Base-by-base conservation (phyloP, 495 filamentous ascomycete species). In the Daldinia decipiens region DNA sequence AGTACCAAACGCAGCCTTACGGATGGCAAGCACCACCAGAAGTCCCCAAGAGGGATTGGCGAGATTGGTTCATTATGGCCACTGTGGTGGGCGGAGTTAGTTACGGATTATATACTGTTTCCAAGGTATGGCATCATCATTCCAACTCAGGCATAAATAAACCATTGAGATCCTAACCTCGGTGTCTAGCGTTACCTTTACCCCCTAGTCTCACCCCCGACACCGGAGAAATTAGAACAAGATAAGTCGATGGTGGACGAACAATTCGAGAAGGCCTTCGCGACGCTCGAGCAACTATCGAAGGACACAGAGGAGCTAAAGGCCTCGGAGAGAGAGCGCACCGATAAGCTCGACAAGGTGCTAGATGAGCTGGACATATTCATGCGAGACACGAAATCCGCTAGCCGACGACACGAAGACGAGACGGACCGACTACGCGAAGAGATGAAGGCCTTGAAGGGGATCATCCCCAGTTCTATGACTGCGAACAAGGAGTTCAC, bases 41-140 rank as follows among this genome's bases (percentile, higher is more conserved):
- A 57, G 85, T 86, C 62, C 93, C 95, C 6, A 89, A 88, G 73
- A 87, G 95, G 68, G 95, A 99, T 78, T 99, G 95, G 95, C 87
- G 95, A 53, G 95, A 99, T 74, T 98, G 92, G 91, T 99, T 98
- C 77, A 97, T 98, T 71, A 93, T 97, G 92, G 94, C 94, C 8
- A 98, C 94, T 0, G 91, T 97, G 8, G 90, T 95, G 68, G 90
- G 92, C 45, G 92, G 93, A 40, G 89, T 96, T 4, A 85, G 92
- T 7, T 97, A 96, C 74, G 94, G 93, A 2, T 78, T 95, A n/a
- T 98, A 93, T 76, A 87, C 88, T 72, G 86, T 97, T 9, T 90
- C 92, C 64, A 97, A 97, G 87, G 91, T 91, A 78, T 11, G 73
- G 58, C 9, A 38, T 0, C 17, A 19, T 29, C 47, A 40, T 21